These are phyloP conservation scores for Kondoa malvinella DNA, from an alignment of 768 basidiomycete species.

Conservation along the genomic window DNA sequence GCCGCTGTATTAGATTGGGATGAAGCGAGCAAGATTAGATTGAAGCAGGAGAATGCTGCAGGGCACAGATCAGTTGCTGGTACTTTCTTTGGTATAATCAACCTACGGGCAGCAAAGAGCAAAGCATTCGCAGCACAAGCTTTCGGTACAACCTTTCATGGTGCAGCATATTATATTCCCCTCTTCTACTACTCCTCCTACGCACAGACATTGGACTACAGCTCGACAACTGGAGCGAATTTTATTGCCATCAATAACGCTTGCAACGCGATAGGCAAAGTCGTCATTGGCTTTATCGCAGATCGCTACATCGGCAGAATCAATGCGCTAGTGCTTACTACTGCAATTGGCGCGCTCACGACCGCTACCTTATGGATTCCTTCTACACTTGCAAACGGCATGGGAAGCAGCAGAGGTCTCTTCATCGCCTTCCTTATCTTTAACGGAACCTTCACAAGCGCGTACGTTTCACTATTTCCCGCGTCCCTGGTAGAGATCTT, in stretches of 20 bases:
- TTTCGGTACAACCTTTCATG: constrained; percentile 16
- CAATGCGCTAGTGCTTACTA: constrained; percentile 20
- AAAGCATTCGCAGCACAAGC: constrained; percentile 18
- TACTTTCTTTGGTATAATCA: no score
- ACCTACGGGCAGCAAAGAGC: no score
- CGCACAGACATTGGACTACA: constrained; percentile 18
- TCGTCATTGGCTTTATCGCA: constrained; percentile 22
- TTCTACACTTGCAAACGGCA: constrained; percentile 5
- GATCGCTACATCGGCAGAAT: constrained; percentile 20
- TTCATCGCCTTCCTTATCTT: constrained; percentile 22
- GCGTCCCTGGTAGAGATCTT: no score
- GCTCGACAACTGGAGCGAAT: constrained; percentile 16
- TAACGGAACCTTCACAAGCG: no score
- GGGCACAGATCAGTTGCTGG: no score
- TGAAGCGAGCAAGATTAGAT: no score
- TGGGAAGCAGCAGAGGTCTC: constrained; percentile 10
- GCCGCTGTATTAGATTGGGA: no score
- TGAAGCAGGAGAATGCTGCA: no score
- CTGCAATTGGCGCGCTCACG: constrained; percentile 13
- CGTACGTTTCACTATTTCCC: no score
- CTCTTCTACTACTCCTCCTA: constrained; percentile 24
- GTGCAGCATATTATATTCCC: constrained; percentile 24
- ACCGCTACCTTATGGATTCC: constrained; percentile 23
- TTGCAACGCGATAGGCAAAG: constrained; percentile 25
- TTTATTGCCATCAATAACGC: constrained; percentile 25